Percentiles rank a stretch among this genome's conserved stretches.
phyloP scores from a whole-genome alignment of 139 green algal genomes.

The Chara braunii region DNA sequence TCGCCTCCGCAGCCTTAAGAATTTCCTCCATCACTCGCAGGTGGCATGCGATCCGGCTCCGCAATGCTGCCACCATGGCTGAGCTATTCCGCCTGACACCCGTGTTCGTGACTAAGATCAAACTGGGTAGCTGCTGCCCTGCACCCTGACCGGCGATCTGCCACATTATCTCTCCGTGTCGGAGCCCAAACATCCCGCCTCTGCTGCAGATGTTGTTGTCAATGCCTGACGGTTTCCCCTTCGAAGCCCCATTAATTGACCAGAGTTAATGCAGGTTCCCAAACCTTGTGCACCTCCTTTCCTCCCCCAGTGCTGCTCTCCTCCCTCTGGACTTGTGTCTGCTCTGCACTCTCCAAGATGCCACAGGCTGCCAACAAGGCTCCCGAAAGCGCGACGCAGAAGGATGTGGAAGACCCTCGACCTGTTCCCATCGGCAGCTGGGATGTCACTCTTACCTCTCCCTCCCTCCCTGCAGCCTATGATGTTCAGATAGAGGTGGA shows the following conservation, averaged over 20 bases:
- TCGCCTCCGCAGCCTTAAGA: constrained; percentile 9
- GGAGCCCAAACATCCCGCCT: constrained; percentile 15
- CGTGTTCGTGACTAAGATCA: constrained; percentile 23
- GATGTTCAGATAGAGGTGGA: constrained; percentile 12
- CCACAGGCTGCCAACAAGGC: constrained; percentile 14
- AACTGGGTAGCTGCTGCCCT: constrained; percentile 1
- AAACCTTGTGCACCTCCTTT: no score
- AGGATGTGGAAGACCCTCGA: constrained; percentile 32
- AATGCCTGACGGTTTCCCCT: constrained; percentile 30
- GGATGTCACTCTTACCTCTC: constrained; percentile 24
- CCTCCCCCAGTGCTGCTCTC: no score
- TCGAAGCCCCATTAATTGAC: constrained; percentile 36
- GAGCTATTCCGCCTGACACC: constrained; percentile 19
- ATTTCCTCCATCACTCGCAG: neutral
- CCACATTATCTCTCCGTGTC: no score
- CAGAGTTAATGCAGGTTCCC: neutral
- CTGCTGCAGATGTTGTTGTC: constrained; percentile 42
- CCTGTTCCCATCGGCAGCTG: constrained; percentile 32
- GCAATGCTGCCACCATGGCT: constrained; percentile 5
- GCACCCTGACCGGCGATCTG: no score
- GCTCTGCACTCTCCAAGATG: neutral
- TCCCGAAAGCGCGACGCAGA: constrained; percentile 27
- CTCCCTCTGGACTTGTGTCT: no score
- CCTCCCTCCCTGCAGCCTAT: no score
- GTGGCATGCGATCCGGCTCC: neutral